Evolutionary conservation across 352 stramenopile genomes (phyloP), one percentile per base, ranked within the genome.

Genomic region (Phytophthora podocarpi): DNA sequence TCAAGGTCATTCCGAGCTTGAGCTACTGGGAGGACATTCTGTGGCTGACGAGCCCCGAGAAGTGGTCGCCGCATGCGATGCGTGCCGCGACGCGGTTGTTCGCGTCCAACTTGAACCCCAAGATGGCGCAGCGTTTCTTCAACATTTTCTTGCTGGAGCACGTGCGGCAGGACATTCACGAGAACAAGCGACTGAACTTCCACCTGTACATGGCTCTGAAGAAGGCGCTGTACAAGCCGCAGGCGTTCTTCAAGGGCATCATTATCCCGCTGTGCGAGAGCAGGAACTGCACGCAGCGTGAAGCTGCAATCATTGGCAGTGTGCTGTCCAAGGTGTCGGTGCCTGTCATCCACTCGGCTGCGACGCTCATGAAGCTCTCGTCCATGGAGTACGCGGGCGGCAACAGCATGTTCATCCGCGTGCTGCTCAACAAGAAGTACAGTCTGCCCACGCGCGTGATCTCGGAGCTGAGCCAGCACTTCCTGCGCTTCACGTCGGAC

Each of bases 401-500:
- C 42, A 97, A 97, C 51, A 99, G 94, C 16, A 96, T 99, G 59
- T 99, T 99, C 67, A 98, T 99, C 61, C 91, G 88, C 36, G 91
- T 99, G 27, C 82, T 99, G 11, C 85, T 99, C 24, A 98, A 99
- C 84, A 99, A 99, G 76, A 99, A 99, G 81, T 99, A 99, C 82
- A 98, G 95, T 48, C 82, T 99, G 30, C 98, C 98, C 5, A 98
- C 94, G 53, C 87, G 90, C 32, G 97, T 99, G 23, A 98, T 99
- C 74, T 82, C 84, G 31, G 96, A 96, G 59, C 80, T 99, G 40
- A 96, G 98, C 36, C 84, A 94, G 64, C 96, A 99, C 76, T 99
- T 99, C 78, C 65, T 95, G 26, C 76, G 73, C 40, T 99, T 99
- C 76, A 89, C 89, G 55, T 61, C 74, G 18, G 90, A 95, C 67